Base-by-base conservation (phyloP, 1,284 basidiomycete species). In the Takashimella koratensis region DNA sequence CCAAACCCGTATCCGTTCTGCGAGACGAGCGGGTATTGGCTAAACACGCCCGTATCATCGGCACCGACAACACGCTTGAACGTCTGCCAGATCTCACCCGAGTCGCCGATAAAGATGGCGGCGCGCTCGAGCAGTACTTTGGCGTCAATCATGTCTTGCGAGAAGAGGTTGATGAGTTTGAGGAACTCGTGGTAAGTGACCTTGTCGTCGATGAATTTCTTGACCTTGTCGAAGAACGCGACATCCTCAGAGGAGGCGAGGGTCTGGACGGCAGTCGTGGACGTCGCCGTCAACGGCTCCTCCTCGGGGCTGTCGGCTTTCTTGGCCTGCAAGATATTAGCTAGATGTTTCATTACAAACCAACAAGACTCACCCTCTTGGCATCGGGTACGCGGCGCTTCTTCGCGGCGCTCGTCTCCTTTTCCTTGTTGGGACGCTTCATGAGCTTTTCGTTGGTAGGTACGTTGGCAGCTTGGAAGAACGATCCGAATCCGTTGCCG, bases 101-200 rank as follows among this genome's bases (percentile, higher is more conserved):
- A 85, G 83, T 64, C 66, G 19, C 79, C 80, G 53, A 98, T 80
- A 76, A 96, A 96, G 23, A 84, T 80, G 52, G 84, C 81, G 12
- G 89, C 86, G 43, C 87, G 83, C 57, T 90, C 85, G 39, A 98
- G 81, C 25, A 98, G 83, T 2, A 85, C 86, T 66, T 85, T 84
- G 51, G 86, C 80, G 68, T 96, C 89, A 66, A 98, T 94, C 65
- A 90, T 86, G 53, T 94, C 91, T 71, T 97, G 91, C 2, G 91
- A 89, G 73, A 95, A 98, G 1, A 98, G 80, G 71, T 98, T 98
- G 69, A 97, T 83, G 53, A 97, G 80, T 73, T 95, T 97, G 62
- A 98, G 79, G 78, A 98, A 98, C 76, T 98, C 95, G 73, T 94
- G 88, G 78, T 96, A 98, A 3, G 87, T 86, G 50, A 91, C 85